A percentile compares a stretch with the other conserved stretches of the same genome.
Evolutionary conservation across 2,329 filamentous ascomycete species (phyloP).

Genomic region (Aspergillus hortae): DNA sequence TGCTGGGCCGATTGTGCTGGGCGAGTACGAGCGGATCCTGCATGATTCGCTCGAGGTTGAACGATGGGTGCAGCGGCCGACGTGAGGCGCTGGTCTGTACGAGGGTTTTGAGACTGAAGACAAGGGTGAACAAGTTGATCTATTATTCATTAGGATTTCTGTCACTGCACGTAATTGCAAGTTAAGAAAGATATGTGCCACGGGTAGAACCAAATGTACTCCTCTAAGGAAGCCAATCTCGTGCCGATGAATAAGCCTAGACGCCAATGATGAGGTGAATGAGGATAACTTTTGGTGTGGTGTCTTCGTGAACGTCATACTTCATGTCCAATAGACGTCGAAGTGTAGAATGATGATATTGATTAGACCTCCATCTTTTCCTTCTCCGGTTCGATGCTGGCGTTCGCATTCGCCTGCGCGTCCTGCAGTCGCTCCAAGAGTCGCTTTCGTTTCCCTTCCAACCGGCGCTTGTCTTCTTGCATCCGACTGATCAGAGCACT

Average conservation of each 20-base stretch:
- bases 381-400: constrained; percentile 12
- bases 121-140: not conserved
- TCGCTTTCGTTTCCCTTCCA: constrained; percentile 41
- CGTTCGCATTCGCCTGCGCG: not conserved
- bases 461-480: constrained; percentile 49
- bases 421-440: constrained; percentile 13
- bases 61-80: constrained; percentile 19
- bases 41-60: constrained; percentile 35
- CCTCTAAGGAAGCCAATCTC: not conserved
- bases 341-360: not conserved
- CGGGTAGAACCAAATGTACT: not conserved
- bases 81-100: not conserved
- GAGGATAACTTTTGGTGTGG: not conserved
- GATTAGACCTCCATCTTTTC: constrained; percentile 16
- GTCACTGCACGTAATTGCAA: not conserved
- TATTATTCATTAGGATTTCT: constrained; percentile 4
- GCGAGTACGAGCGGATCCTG: constrained; percentile 65
- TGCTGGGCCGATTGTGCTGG: constrained; percentile 68
- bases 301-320: not conserved
- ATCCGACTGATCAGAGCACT: constrained; percentile 56
- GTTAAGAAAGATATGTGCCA: no score
- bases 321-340: not conserved
- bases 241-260: not conserved
- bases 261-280: constrained; percentile 2
- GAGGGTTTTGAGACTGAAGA: not conserved